These are phyloP conservation scores for Arthrobotrys musiformis DNA, from an alignment of 2,329 filamentous ascomycete species.

Conservation along the genomic window DNA sequence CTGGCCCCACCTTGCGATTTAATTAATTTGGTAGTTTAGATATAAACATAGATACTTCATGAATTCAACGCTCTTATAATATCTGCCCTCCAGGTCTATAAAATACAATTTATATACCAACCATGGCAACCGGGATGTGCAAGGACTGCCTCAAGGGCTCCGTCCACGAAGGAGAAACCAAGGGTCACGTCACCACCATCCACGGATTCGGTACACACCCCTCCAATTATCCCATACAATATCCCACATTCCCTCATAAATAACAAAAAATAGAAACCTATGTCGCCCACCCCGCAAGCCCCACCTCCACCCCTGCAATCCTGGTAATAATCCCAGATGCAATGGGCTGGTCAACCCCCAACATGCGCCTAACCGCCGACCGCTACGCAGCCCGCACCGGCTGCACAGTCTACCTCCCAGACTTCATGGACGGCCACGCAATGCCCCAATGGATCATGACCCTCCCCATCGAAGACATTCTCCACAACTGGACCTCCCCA, in stretches of 20 bases:
- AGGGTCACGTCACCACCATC: slow-evolving; percentile 21
- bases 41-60: no score
- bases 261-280: slow-evolving; percentile 39
- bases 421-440: slow-evolving; percentile 66
- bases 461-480: slow-evolving; percentile 29
- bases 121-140: slow-evolving; percentile 27
- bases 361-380: slow-evolving; percentile 68
- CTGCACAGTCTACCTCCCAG: slow-evolving; percentile 68
- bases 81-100: no score
- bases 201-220: slow-evolving; percentile 24
- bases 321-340: slow-evolving; percentile 68
- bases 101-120: background rate
- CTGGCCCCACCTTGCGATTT: no score
- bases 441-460: slow-evolving; percentile 13
- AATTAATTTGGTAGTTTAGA: no score
- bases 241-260: no score
- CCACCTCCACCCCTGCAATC: background rate
- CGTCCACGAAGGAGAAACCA: slow-evolving; percentile 33
- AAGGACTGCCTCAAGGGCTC: slow-evolving; percentile 32
- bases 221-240: no score
- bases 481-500: slow-evolving; percentile 21
- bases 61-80: no score
- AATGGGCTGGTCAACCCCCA: slow-evolving; percentile 69
- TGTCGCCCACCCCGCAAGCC: slow-evolving; percentile 10
- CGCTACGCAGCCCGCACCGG: slow-evolving; percentile 67